Base-by-base conservation (phyloP, 1,139 yeast species). In the Oligophagozyma castellii region DNA sequence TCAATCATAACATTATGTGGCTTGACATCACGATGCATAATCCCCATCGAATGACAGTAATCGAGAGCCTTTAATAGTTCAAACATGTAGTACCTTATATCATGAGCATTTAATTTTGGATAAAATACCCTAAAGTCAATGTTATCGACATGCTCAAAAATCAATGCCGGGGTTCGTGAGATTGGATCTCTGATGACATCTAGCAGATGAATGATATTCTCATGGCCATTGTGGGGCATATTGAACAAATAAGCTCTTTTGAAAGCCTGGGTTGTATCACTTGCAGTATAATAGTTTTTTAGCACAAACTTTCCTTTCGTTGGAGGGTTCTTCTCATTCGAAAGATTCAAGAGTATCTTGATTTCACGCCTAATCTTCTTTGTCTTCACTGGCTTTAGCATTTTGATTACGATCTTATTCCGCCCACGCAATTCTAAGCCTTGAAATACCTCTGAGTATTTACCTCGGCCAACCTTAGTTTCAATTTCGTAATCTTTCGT, bases 1-100 rank as follows among this genome's bases (percentile, higher is more conserved):
- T 92, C 98, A 48, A 92, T 92, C 95, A 92, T 89, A 27, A 92
- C 92, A 51, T 92, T 92, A 53, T 92, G 96, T 16, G 98, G 98
- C 56, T 92, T 92, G 37, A 92, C 98, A 56, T 92, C 99, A 53
- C 99, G 67, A 57, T 92, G 99, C 81, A 92, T 92, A 38, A 92
- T 86, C 23, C 98, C 99, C 83, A 81, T 83, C 5, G 95, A 81
- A 57, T 92, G 99, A 27, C 92, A 79, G 54, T 70, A 92, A 56
- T 92, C 95, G 38, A 92, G 65, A 0, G 98, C 98, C 45, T 70
- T 75, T 44, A 92, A 65, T 38, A 92, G 65, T 58, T 89, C 94
- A 43, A 67, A 74, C 71, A 89, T 84, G 58, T 92, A 92, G 59
- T 60, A 86, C 40, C 93, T 70, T 43, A 89, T 77, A 51, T 92